Evolutionary conservation across 2,329 filamentous ascomycete species (phyloP).

Genomic region (Cladophialophora psammophila): DNA sequence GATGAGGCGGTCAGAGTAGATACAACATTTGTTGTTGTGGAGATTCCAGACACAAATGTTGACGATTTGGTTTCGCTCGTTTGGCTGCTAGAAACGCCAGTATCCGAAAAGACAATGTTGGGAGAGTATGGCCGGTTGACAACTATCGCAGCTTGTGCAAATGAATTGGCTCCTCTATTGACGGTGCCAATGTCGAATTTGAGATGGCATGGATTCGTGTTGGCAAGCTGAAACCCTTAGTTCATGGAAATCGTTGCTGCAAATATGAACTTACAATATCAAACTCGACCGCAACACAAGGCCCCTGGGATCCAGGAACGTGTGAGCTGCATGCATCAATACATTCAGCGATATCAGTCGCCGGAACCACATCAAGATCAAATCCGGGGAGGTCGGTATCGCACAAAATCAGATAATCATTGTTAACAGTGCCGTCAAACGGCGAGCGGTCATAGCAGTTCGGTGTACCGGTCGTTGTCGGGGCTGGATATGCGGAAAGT

Average conservation of each 20-base stretch:
- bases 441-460: conserved; percentile 34
- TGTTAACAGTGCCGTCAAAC: conserved; percentile 34
- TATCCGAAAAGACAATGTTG: conserved; percentile 22
- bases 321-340: conserved; percentile 32
- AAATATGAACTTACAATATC: conserved; percentile 29
- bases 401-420: conserved; percentile 33
- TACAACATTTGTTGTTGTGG: not conserved
- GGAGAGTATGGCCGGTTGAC: conserved; percentile 33
- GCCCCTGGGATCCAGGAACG: conserved; percentile 22
- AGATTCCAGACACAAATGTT: conserved; percentile 12
- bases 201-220: conserved; percentile 29
- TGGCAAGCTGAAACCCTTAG: conserved; percentile 22
- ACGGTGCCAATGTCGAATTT: conserved; percentile 28
- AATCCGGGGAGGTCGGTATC: conserved; percentile 33
- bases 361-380: conserved; percentile 25
- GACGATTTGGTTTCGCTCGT: conserved; percentile 17
- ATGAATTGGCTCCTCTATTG: conserved; percentile 29
- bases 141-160: conserved; percentile 32
- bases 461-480: conserved; percentile 32
- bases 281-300: conserved; percentile 33
- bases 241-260: not conserved
- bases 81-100: not conserved
- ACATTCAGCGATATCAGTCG: conserved; percentile 32
- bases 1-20: not conserved
- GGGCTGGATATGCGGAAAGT: conserved; percentile 19